These are phyloP conservation scores for Lanmaoa pseudosensibilis DNA, from an alignment of 768 basidiomycete genomes.

Conservation along the genomic window DNA sequence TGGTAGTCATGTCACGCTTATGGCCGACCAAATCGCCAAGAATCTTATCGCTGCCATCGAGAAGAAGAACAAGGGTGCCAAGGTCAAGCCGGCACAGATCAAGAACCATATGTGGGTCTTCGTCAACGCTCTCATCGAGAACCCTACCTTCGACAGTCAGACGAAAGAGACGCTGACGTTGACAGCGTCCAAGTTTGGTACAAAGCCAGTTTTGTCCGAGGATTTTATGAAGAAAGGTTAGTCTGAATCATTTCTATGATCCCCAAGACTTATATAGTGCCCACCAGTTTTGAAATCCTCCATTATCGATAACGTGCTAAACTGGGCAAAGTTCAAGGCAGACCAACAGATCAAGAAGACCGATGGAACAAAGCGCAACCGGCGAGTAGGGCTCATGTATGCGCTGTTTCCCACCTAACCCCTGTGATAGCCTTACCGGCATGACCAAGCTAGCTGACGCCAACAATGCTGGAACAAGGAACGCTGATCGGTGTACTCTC, in stretches of 20 bases:
- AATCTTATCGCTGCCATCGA: conserved; percentile 75
- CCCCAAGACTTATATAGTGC: conserved; percentile 2
- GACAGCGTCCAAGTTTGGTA: conserved; percentile 84
- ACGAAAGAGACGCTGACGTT: conserved; percentile 96
- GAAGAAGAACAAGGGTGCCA: conserved; percentile 98
- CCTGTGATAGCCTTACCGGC: conserved; percentile 68
- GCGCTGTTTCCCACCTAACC: conserved; percentile 4
- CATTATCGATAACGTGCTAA: conserved; percentile 88
- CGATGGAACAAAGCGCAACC: conserved; percentile 85
- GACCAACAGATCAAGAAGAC: conserved; percentile 96
- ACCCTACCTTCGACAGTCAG: conserved; percentile 98
- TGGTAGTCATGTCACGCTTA: conserved; percentile 84
- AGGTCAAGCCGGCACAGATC: conserved; percentile 89
- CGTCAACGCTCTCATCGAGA: conserved; percentile 93
- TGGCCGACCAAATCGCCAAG: conserved; percentile 90
- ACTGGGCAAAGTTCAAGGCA: conserved; percentile 97
- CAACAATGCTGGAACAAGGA: conserved; percentile 90
- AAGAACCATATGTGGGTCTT: conserved; percentile 99
- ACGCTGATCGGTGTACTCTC: conserved; percentile 82
- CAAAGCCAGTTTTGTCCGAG: conserved; percentile 79
- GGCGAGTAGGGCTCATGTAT: conserved; percentile 44
- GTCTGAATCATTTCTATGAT: conserved; percentile 14
- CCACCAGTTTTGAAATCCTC: conserved; percentile 77
- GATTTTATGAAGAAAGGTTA: conserved; percentile 96
- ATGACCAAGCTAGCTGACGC: conserved; percentile 94